These are phyloP conservation scores for Eustoma russellianum DNA, from an alignment of 257 asterid species.

Conservation along the genomic window DNA sequence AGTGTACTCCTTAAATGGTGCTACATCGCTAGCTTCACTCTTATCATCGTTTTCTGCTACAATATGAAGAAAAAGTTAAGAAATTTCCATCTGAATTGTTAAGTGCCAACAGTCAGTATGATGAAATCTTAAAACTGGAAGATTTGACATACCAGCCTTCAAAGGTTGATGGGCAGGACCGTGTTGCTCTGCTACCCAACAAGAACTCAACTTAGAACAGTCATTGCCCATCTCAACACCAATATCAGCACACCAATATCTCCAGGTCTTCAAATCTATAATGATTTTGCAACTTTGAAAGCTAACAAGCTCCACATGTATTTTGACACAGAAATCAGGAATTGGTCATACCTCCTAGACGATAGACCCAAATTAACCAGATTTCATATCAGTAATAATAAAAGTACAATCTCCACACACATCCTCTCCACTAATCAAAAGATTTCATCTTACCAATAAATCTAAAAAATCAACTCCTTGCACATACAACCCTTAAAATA, in stretches of 20 bases:
- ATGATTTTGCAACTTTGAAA: constrained; percentile 1
- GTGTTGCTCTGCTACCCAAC: constrained; percentile 27
- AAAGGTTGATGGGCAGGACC: constrained; percentile 20
- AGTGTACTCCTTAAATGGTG: constrained; percentile 74
- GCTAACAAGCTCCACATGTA: constrained; percentile 12
- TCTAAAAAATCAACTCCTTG: too few species aligned
- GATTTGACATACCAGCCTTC: constrained; percentile 20
- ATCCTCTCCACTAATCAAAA: neutral
- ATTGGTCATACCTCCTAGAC: constrained; percentile 6
- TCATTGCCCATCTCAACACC: constrained; percentile 31
- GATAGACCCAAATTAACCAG: neutral
- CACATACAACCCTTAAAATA: too few species aligned
- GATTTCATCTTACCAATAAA: too few species aligned
- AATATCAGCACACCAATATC: constrained; percentile 1
- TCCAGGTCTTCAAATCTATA: neutral
- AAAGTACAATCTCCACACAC: neutral
- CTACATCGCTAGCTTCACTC: constrained; percentile 64
- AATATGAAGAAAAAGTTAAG: neutral
- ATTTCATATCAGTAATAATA: neutral
- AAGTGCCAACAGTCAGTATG: neutral
- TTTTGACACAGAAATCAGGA: constrained; percentile 4
- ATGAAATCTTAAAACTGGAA: neutral
- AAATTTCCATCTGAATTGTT: neutral
- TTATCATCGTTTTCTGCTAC: constrained; percentile 51
- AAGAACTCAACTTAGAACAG: constrained; percentile 27